Percentiles rank a stretch among this genome's conserved stretches.
Conservation (phyloP, 106 monocot species). For the Cymbidium sinense region DNA sequence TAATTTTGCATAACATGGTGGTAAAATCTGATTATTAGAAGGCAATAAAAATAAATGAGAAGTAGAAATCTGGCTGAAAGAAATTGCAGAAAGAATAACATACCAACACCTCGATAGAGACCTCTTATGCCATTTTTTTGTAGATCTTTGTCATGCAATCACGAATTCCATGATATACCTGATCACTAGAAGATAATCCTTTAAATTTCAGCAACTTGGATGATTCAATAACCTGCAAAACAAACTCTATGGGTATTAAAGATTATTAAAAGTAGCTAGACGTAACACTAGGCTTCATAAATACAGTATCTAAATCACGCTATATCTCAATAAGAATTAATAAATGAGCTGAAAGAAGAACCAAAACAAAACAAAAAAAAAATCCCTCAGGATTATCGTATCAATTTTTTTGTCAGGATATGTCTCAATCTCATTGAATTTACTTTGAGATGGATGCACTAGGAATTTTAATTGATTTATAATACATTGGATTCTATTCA, state of each 20-base stretch:
- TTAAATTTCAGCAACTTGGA: slow-evolving; percentile 19
- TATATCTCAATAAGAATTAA: not conserved
- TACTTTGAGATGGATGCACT: no score
- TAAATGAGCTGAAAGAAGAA: no score
- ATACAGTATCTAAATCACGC: not conserved
- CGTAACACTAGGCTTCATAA: not conserved
- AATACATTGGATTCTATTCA: no score
- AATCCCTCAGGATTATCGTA: no score
- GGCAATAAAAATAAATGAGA: not conserved
- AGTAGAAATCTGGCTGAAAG: not conserved
- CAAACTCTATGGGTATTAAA: not conserved
- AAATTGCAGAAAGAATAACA: slow-evolving; percentile 7
- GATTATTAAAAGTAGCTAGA: not conserved
- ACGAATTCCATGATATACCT: slow-evolving; percentile 69
- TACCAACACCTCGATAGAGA: slow-evolving; percentile 85
- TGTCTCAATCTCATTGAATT: not conserved
- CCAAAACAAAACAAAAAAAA: no score
- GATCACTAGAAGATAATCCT: slow-evolving; percentile 27
- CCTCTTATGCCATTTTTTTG: slow-evolving; percentile 69
- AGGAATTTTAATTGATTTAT: no score
- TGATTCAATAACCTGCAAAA: slow-evolving; percentile 59
- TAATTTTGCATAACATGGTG: no score
- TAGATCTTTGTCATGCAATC: slow-evolving; percentile 79
- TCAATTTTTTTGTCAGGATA: no score
- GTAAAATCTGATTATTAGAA: no score